These are phyloP conservation scores for Fagopyrum homotropicum DNA, from an alignment of 148 eudicot genomes.

Conservation along the genomic window DNA sequence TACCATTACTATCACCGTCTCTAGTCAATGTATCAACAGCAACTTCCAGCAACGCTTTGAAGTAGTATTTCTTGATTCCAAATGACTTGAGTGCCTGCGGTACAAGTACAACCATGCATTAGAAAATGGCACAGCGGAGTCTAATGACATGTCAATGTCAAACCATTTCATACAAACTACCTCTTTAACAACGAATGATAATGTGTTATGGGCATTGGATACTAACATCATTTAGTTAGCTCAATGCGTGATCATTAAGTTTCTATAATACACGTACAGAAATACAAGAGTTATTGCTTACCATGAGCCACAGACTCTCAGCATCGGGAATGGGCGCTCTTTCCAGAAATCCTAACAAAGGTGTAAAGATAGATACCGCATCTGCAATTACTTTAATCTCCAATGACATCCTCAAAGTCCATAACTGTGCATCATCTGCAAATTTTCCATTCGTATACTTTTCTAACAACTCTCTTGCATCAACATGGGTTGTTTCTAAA, in stretches of 20 bases:
- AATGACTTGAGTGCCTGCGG: conserved; percentile 62
- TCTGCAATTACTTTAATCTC: conserved; percentile 37
- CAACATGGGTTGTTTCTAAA: conserved; percentile 35
- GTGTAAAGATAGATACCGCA: conserved; percentile 30
- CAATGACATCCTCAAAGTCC: conserved; percentile 61
- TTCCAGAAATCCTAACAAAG: conserved; percentile 36
- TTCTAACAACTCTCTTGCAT: conserved; percentile 57
- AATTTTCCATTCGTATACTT: conserved; percentile 52
- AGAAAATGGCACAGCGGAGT: neutral
- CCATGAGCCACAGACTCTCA: conserved; percentile 76
- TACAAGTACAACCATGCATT: conserved; percentile 15
- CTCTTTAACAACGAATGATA: neutral
- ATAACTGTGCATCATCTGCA: conserved; percentile 42
- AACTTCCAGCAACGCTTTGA: conserved; percentile 53
- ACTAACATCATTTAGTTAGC: too few relatives aligned
- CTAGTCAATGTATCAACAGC: conserved; percentile 47
- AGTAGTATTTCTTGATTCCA: conserved; percentile 35
- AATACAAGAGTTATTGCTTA: conserved; percentile 23
- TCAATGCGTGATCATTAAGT: too few relatives aligned
- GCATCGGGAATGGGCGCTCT: conserved; percentile 40
- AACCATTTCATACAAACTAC: neutral
- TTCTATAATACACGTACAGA: neutral
- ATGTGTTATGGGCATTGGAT: neutral
- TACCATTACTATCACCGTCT: conserved; percentile 70
- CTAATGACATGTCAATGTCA: neutral